Percentiles rank a stretch among this genome's conserved stretches.
Evolutionary conservation across 352 stramenopile species (phyloP).

Genomic region (Globisporangium rhizosaccharum): DNA sequence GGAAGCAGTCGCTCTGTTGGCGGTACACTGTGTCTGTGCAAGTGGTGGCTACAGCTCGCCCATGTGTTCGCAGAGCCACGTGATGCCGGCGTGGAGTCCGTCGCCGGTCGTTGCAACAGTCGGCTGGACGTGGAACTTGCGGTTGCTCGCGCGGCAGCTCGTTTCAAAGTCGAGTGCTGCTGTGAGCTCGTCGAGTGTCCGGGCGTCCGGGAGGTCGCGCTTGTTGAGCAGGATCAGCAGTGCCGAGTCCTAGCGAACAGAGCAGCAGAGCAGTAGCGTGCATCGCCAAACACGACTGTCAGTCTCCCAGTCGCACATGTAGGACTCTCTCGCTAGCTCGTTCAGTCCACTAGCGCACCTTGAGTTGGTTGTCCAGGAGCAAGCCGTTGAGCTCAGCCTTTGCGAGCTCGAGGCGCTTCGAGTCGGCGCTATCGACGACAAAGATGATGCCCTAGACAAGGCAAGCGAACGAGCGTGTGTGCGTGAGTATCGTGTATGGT

Average conservation of each 20-base stretch:
- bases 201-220: constrained; percentile 47
- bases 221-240: constrained; percentile 80
- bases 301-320: background rate
- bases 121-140: constrained; percentile 56
- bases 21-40: background rate
- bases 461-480: no score
- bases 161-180: constrained; percentile 45
- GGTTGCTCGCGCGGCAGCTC: constrained; percentile 37
- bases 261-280: background rate
- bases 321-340: background rate
- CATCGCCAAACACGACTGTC: background rate
- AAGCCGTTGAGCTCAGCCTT: constrained; percentile 69
- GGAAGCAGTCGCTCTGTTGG: background rate
- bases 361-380: constrained; percentile 62
- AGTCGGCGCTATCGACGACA: constrained; percentile 76
- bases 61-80: constrained; percentile 81
- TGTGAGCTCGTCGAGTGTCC: constrained; percentile 46
- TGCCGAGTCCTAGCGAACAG: constrained; percentile 28
- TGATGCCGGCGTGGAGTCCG: constrained; percentile 63
- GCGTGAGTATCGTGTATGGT: no score
- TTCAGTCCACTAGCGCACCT: constrained; percentile 13
- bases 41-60: constrained; percentile 27
- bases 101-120: constrained; percentile 74
- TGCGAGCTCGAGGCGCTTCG: constrained; percentile 54
- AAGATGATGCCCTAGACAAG: constrained; percentile 66